Evolutionary conservation across 2,329 filamentous ascomycete genomes (phyloP), one percentile per base, ranked within the genome.

Genomic region (Rosellinia necatrix): DNA sequence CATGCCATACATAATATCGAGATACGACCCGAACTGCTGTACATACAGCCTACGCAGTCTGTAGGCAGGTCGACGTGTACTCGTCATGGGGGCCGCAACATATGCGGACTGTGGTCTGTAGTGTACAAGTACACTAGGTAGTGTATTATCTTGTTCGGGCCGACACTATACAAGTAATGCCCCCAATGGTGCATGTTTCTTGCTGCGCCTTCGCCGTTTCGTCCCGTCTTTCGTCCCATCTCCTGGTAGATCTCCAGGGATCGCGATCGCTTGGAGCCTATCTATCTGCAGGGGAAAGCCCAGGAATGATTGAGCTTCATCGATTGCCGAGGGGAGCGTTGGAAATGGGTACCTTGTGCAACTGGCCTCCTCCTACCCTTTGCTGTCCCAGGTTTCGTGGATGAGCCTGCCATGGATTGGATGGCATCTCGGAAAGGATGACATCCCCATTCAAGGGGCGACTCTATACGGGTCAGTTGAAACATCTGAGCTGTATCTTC

Each of bases 201-300:
- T 51, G 30, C 44, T 56, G 38, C 44, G 41, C 47, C 56, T 32
- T 55, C 19, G 30, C 25, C 30, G 57, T 60, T 60, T 57, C 57
- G 57, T 60, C 57, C 49, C 57, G 58, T 57, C 12, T 50, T 13
- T 50, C 21, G 34, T 49, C 44, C 29, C 15, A 19, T 37, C 32
- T 49, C 44, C 29, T 21, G n/a, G 12, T 12, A 35, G 42, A 41
- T 34, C 27, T 12, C 13, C 29, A 46, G 35, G 47, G 25, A 15
- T 40, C 17, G 27, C 54, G 17, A 54, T 56, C n/a, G 13, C 15
- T 10, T 17, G n/a, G n/a, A n/a, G n/a, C 38, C 25, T 25, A 41
- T 37, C 22, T 32, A 25, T 29, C 49, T 51, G 54, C 58, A 58
- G 53, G 53, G 54, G 53, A 34, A 54, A 46, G 46, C 54, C 27